Evolutionary conservation across 495 filamentous ascomycete species (phyloP).

Genomic region (Echria macrotheca): DNA sequence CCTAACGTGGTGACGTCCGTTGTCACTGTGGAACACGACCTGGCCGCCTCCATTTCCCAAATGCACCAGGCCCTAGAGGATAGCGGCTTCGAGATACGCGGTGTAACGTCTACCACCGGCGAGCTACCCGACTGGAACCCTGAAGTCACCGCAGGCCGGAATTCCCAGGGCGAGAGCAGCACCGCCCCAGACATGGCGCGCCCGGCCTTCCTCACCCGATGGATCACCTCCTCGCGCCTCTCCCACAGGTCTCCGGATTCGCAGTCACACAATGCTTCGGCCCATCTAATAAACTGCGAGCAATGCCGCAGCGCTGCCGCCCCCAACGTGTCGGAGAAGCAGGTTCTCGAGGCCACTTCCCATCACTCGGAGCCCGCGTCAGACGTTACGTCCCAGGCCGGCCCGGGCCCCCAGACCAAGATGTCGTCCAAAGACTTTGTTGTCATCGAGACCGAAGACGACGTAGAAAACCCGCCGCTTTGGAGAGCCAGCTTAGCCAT

Average conservation of each 20-base stretch:
- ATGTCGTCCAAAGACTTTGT: constrained; percentile 22
- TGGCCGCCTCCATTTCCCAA: constrained; percentile 22
- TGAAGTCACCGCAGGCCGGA: background rate
- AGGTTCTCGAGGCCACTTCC: constrained; percentile 7
- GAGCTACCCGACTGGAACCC: constrained; percentile 15
- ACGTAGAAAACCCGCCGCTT: constrained; percentile 8
- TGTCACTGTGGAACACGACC: constrained; percentile 39
- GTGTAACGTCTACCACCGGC: constrained; percentile 34
- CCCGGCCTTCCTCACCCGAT: constrained; percentile 19
- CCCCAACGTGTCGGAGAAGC: constrained; percentile 10
- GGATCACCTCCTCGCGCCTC: constrained; percentile 19
- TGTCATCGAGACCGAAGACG: constrained; percentile 19
- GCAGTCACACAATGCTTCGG: constrained; percentile 13
- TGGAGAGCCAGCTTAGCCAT: constrained; percentile 63
- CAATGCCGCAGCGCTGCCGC: constrained; percentile 21
- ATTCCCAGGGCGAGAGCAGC: constrained; percentile 12
- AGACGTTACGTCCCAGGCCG: background rate
- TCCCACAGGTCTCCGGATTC: constrained; percentile 3
- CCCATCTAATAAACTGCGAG: constrained; percentile 30
- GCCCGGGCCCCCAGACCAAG: background rate
- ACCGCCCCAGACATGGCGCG: constrained; percentile 1
- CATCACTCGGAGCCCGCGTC: constrained; percentile 3
- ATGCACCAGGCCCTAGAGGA: constrained; percentile 40
- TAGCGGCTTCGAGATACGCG: constrained; percentile 42
- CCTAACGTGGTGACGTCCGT: constrained; percentile 53